Evolutionary conservation across 176 grass and related monocot species (phyloP).

Genomic region (Hordeum marinum): DNA sequence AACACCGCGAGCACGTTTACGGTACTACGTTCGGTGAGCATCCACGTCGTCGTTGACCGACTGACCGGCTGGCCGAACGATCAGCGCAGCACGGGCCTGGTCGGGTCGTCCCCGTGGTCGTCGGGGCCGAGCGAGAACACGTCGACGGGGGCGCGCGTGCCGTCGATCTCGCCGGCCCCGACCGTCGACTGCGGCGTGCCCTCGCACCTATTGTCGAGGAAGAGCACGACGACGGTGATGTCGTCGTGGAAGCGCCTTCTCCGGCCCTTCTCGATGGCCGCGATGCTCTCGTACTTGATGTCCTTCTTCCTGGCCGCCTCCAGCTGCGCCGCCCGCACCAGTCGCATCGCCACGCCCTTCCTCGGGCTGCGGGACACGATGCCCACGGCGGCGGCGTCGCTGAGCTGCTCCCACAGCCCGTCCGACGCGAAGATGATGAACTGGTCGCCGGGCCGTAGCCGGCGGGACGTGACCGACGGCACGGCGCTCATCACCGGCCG

Average conservation of each 20-base stretch:
- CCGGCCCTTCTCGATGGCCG: conserved; percentile 46
- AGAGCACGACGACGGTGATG: conserved; percentile 65
- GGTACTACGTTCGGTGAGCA: not conserved
- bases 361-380: conserved; percentile 40
- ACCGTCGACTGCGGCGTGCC: not conserved
- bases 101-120: conserved; percentile 36
- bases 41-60: not conserved
- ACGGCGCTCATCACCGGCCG: conserved; percentile 58
- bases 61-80: not conserved
- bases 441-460: conserved; percentile 32
- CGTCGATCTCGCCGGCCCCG: conserved; percentile 19
- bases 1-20: not conserved
- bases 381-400: conserved; percentile 42
- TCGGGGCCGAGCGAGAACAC: conserved; percentile 42
- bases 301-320: conserved; percentile 65
- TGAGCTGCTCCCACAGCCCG: conserved; percentile 71
- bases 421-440: conserved; percentile 64
- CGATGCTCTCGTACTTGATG: conserved; percentile 53
- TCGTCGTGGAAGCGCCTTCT: conserved; percentile 56
- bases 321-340: conserved; percentile 50
- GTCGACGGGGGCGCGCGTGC: conserved; percentile 47
- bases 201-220: conserved; percentile 35
- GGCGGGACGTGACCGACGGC: conserved; percentile 30
- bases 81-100: conserved; percentile 17
- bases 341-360: conserved; percentile 54